Conservation (phyloP, 441 rosid species). For the Syzygium syzygioides region DNA sequence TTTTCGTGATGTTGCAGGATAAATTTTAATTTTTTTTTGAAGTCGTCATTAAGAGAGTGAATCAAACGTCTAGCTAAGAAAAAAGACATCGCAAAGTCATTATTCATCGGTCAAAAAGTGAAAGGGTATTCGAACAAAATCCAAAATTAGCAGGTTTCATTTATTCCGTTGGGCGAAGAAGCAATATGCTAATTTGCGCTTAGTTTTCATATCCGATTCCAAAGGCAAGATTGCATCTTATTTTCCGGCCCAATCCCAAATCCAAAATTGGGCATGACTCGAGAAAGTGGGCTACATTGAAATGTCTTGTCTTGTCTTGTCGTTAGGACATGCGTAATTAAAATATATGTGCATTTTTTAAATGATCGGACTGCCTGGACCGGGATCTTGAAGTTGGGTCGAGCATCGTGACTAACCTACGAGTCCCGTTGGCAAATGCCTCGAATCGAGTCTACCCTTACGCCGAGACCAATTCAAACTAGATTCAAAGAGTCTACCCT, state of each 20-base stretch:
- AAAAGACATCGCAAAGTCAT: background rate
- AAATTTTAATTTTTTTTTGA: background rate
- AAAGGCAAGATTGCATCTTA: background rate
- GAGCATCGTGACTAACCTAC: background rate
- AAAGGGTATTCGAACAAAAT: background rate
- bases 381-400: background rate
- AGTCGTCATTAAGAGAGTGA: background rate
- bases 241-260: background rate
- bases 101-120: background rate
- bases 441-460: background rate
- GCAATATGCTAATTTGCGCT: background rate
- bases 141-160: background rate
- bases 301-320: background rate
- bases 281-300: background rate
- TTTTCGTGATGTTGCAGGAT: background rate
- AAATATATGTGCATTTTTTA: background rate
- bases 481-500: background rate
- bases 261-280: too few relatives aligned
- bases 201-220: background rate
- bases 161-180: background rate
- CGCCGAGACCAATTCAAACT: background rate
- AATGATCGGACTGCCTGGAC: background rate
- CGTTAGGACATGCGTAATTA: fast-evolving
- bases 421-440: background rate
- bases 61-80: background rate